A percentile compares a stretch with the other conserved stretches of the same genome.
phyloP scores from a whole-genome alignment of 1,139 yeast species.

The Trichomonascaceae sp. region DNA sequence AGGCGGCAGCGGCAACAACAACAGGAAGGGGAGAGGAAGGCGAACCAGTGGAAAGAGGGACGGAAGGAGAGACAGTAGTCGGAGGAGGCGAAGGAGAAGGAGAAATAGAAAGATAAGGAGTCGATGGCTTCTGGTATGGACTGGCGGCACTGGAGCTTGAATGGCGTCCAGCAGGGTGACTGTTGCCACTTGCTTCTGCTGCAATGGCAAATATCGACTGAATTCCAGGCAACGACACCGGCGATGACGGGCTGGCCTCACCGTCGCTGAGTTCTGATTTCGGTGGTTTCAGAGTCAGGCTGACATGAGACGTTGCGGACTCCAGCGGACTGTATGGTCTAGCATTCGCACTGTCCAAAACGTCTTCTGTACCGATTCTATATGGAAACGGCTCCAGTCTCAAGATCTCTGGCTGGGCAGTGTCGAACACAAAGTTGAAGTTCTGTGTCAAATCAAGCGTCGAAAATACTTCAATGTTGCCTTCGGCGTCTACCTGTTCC shows the following conservation, averaged over 20 bases:
- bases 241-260: neutral
- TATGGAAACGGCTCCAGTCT: no score
- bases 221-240: neutral
- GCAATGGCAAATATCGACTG: neutral
- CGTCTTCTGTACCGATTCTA: no score
- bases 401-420: neutral
- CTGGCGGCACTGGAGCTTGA: neutral
- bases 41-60: neutral
- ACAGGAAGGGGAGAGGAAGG: neutral
- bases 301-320: no score
- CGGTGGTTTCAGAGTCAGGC: no score
- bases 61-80: neutral
- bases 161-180: neutral
- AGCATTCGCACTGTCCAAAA: no score
- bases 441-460: neutral
- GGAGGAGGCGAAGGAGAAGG: neutral
- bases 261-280: neutral
- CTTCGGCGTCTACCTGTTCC: neutral
- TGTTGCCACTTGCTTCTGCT: neutral
- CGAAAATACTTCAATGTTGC: neutral
- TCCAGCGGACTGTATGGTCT: no score
- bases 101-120: neutral
- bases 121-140: no score
- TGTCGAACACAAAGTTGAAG: neutral
- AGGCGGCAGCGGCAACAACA: neutral